Evolutionary conservation across 75 land plant genomes (phyloP).

Genomic region (Isoetes taiwanensis): DNA sequence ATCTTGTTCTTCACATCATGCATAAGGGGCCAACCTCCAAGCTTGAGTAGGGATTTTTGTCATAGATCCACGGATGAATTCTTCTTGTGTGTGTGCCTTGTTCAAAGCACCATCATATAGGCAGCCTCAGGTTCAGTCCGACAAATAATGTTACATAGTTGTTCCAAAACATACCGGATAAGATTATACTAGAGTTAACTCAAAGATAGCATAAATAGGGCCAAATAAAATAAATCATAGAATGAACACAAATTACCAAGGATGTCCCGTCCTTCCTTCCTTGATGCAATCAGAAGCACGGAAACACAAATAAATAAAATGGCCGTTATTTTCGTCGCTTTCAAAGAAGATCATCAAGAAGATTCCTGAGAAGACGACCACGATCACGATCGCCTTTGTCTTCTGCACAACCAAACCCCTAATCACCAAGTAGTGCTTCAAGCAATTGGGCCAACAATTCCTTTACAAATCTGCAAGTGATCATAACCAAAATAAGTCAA

Average conservation of each 20-base stretch:
- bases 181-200: too few relatives aligned
- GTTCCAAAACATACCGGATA: background rate
- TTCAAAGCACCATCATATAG: background rate
- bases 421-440: background rate
- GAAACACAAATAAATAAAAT: background rate
- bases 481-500: background rate
- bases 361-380: background rate
- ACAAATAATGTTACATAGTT: background rate
- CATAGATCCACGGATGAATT: background rate
- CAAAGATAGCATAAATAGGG: background rate
- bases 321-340: background rate
- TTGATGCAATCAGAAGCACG: background rate
- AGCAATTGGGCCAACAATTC: background rate
- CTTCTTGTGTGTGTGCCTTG: background rate
- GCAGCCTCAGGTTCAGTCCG: background rate
- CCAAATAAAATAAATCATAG: background rate
- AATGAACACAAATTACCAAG: background rate
- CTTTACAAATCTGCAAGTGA: background rate
- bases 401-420: background rate
- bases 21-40: background rate
- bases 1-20: background rate
- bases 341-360: background rate
- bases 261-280: background rate
- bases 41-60: background rate
- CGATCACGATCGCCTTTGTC: background rate